Evolutionary conservation across 1,284 basidiomycete genomes (phyloP).

Genomic region (Ganoderma lucidum): DNA sequence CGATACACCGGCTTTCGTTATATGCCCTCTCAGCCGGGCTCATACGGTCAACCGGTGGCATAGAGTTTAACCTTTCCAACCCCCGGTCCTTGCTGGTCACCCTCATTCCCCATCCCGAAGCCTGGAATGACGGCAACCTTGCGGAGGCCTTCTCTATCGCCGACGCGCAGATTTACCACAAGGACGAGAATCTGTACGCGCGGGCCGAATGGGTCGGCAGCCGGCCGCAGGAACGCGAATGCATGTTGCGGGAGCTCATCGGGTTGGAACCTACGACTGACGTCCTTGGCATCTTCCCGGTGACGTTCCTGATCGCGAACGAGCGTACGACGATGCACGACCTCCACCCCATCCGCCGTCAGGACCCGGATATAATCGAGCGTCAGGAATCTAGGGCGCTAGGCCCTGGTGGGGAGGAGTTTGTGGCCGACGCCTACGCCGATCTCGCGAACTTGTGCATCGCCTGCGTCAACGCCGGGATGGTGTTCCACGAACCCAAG

Average conservation of each 20-base stretch:
- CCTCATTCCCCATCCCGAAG: background rate
- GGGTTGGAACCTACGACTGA: background rate
- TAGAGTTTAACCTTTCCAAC: background rate
- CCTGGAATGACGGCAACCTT: background rate
- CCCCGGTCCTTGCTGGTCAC: background rate
- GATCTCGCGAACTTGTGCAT: background rate
- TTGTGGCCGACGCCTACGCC: background rate
- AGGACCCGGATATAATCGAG: background rate
- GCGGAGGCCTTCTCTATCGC: conserved; percentile 1
- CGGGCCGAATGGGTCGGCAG: background rate
- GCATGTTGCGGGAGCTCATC: background rate
- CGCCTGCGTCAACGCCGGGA: background rate
- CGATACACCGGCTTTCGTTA: background rate
- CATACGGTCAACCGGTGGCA: background rate
- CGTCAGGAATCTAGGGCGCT: background rate
- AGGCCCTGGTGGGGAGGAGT: background rate
- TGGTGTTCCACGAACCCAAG: conserved; percentile 2
- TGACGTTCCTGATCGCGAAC: conserved; percentile 1
- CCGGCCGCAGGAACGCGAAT: background rate
- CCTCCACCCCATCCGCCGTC: background rate
- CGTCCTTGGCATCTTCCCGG: background rate
- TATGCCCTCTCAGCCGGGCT: background rate
- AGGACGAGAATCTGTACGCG: conserved; percentile 4
- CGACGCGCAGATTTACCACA: background rate
- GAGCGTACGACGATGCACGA: conserved; percentile 6